phyloP scores from a whole-genome alignment of 768 basidiomycete genomes.

The Lactarius hatsudake region DNA sequence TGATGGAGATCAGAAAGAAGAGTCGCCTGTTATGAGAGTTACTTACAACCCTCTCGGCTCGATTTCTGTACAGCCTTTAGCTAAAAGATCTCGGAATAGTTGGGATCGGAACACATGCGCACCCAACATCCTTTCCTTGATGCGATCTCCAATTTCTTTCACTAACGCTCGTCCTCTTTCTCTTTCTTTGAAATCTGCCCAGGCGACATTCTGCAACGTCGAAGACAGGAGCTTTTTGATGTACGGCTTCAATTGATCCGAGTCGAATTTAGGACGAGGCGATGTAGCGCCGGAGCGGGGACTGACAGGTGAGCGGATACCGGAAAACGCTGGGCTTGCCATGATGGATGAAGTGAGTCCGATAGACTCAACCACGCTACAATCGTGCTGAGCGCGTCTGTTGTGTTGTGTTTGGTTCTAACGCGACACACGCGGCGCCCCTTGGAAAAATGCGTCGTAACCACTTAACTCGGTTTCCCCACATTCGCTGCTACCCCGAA shows the following conservation, averaged over 20 bases:
- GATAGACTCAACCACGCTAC: neutral
- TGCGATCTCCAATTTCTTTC: slow-evolving; percentile 78
- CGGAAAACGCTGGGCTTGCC: slow-evolving; percentile 27
- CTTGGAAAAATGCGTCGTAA: neutral
- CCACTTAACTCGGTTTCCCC: slow-evolving; percentile 2
- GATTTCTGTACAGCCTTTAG: slow-evolving; percentile 47
- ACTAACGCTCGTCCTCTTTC: slow-evolving; percentile 74
- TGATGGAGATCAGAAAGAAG: slow-evolving; percentile 17
- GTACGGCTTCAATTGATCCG: slow-evolving; percentile 69
- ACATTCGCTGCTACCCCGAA: slow-evolving; percentile 10
- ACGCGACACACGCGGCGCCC: slow-evolving; percentile 5
- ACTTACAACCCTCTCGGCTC: slow-evolving; percentile 73
- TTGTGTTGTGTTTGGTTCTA: slow-evolving; percentile 21
- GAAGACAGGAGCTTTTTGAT: slow-evolving; percentile 78
- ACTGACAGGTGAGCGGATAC: slow-evolving; percentile 60
- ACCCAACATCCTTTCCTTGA: slow-evolving; percentile 80
- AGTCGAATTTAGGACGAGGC: slow-evolving; percentile 58
- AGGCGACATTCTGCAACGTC: slow-evolving; percentile 59
- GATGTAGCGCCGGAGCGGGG: slow-evolving; percentile 63
- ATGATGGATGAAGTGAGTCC: slow-evolving; percentile 2
- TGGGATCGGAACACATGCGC: slow-evolving; percentile 23
- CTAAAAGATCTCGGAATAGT: slow-evolving; percentile 11
- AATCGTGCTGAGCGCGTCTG: slow-evolving; percentile 6
- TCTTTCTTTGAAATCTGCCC: slow-evolving; percentile 67
- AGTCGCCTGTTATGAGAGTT: neutral